Evolutionary conservation across 2,329 filamentous ascomycete genomes (phyloP).

Genomic region (Talaromyces atroroseus): DNA sequence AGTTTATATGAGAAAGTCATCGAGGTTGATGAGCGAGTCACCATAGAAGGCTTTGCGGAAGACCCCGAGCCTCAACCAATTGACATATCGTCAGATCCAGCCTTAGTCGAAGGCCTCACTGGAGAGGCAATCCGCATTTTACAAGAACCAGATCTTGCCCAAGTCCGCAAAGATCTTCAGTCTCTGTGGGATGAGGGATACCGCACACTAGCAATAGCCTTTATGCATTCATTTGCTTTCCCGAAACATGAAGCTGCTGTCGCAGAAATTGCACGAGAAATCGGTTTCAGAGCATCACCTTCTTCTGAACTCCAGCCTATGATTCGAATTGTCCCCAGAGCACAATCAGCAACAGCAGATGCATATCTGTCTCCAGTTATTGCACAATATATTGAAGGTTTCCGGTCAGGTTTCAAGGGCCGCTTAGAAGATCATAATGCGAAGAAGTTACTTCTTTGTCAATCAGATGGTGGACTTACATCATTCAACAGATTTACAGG

Average conservation of each 20-base stretch:
- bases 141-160: constrained; percentile 50
- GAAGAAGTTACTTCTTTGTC: constrained; percentile 74
- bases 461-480: constrained; percentile 67
- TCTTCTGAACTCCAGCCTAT: constrained; percentile 72
- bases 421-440: constrained; percentile 67
- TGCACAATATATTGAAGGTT: constrained; percentile 56
- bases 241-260: constrained; percentile 73
- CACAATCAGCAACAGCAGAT: constrained; percentile 67
- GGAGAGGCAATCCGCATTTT: constrained; percentile 63
- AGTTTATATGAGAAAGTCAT: constrained; percentile 20
- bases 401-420: constrained; percentile 60
- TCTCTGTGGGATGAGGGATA: constrained; percentile 36
- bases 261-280: constrained; percentile 66
- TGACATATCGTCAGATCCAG: constrained; percentile 15
- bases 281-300: constrained; percentile 71
- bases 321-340: constrained; percentile 69
- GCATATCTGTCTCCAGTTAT: constrained; percentile 71
- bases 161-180: constrained; percentile 53
- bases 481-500: constrained; percentile 61
- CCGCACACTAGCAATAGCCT: constrained; percentile 31
- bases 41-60: constrained; percentile 30
- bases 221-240: constrained; percentile 84
- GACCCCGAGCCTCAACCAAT: constrained; percentile 19
- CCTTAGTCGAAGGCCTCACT: constrained; percentile 45
- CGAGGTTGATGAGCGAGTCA: constrained; percentile 42